Evolutionary conservation across 2,329 filamentous ascomycete species (phyloP).

Genomic region (Xylaria hypoxylon): DNA sequence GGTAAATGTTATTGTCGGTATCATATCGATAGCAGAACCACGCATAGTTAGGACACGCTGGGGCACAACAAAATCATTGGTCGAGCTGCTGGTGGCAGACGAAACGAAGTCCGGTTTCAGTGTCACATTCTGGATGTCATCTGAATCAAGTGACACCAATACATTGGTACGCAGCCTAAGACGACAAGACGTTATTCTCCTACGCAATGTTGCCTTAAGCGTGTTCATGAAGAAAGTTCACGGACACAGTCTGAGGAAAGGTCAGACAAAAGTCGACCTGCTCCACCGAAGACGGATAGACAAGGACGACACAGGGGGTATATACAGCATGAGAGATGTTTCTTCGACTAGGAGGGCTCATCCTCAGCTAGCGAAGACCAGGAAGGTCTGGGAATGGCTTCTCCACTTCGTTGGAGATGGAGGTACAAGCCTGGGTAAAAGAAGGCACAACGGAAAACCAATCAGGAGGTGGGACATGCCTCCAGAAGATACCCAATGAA

Average conservation of each 20-base stretch:
- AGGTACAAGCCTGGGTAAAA: conserved; percentile 43
- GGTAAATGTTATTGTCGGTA: conserved; percentile 81
- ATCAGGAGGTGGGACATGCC: conserved; percentile 51
- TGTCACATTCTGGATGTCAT: conserved; percentile 82
- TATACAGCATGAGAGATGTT: conserved; percentile 67
- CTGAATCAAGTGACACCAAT: conserved; percentile 48
- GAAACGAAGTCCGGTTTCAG: conserved; percentile 84
- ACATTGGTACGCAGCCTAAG: conserved; percentile 60
- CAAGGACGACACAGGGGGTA: conserved; percentile 63
- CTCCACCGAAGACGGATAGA: conserved; percentile 69
- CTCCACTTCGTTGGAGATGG: conserved; percentile 71
- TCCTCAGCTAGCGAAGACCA: conserved; percentile 72
- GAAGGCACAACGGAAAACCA: conserved; percentile 45
- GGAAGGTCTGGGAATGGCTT: conserved; percentile 80
- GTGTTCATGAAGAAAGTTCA: conserved; percentile 83
- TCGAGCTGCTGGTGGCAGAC: conserved; percentile 86
- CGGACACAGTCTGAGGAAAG: conserved; percentile 81
- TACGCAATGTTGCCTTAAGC: conserved; percentile 82
- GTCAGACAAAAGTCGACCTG: conserved; percentile 76
- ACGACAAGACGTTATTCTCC: conserved; percentile 79
- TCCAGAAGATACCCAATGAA: conserved; percentile 49
- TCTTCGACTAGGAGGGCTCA: conserved; percentile 52
- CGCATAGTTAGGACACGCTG: conserved; percentile 76
- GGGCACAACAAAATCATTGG: conserved; percentile 70
- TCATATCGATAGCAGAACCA: conserved; percentile 77